Evolutionary conservation across 2,329 filamentous ascomycete species (phyloP).

Genomic region (Ramularia endophylla): DNA sequence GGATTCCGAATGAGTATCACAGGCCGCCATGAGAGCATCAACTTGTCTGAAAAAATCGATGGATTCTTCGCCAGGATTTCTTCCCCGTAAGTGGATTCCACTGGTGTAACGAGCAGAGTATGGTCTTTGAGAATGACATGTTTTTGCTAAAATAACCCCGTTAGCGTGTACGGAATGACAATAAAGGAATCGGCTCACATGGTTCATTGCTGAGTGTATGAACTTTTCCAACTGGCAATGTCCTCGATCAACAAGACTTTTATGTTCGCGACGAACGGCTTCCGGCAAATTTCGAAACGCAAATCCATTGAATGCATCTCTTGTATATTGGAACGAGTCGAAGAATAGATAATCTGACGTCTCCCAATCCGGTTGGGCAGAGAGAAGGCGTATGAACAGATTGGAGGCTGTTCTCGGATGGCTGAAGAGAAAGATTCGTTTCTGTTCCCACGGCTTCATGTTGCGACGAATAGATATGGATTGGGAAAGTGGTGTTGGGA

Average conservation of each 20-base stretch:
- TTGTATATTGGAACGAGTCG: conserved; percentile 6
- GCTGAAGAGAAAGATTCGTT: conserved; percentile 8
- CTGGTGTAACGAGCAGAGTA: conserved; percentile 1
- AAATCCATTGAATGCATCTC: not conserved
- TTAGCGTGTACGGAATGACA: not conserved
- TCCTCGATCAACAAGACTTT: not conserved
- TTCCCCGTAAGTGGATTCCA: conserved; percentile 1
- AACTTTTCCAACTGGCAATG: not conserved
- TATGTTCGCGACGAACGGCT: not conserved
- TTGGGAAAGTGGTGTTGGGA: no score
- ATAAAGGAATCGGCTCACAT: not conserved
- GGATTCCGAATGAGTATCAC: conserved; percentile 8
- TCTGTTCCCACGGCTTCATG: conserved; percentile 4
- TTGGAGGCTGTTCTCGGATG: conserved; percentile 8
- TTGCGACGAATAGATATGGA: no score
- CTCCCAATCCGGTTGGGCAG: conserved; percentile 3
- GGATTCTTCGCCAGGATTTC: no score
- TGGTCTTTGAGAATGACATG: conserved; percentile 6
- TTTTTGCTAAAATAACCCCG: conserved; percentile 1
- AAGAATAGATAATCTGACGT: conserved; percentile 5
- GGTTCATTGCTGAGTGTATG: not conserved
- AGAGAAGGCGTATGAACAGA: conserved; percentile 5
- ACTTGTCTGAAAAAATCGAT: conserved; percentile 3
- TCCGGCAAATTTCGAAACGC: not conserved
- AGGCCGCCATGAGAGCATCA: conserved; percentile 9